Evolutionary conservation across 1,284 basidiomycete genomes (phyloP), one percentile per base, ranked within the genome.

Genomic region (Naganishia liquefaciens): DNA sequence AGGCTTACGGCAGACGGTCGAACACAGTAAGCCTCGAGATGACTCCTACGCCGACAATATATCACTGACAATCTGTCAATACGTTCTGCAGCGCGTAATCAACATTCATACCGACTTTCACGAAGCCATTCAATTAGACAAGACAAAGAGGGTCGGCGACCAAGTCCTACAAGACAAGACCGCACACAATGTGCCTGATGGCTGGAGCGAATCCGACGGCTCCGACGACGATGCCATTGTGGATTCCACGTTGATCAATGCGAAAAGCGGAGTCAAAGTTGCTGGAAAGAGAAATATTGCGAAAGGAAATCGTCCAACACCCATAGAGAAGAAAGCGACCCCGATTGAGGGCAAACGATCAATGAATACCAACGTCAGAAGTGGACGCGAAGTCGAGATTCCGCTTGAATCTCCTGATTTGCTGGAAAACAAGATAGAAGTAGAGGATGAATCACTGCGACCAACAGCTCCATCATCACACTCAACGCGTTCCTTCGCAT

Each of bases 1-100:
- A 70, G 9, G 75, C 75, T 5, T 79, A 79, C 58, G 78, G 77
- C 25, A 69, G 69, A 37, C 74, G 73, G 42, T 53, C 55, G 58
- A 73, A 73, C 64, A 73, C 71, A 5, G 76, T 78, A 52, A 69
- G 75, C 61, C 27, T 27, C 21, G 21, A n/a, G n/a, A n/a, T 19
- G 21, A 23, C 6, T 5, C 21, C 50, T 27, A 13, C 19, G 5
- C 10, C 19, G 28, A 37, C 3, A 25, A 9, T 10, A 2, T 2
- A 25, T 23, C 25, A 43, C 27, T 49, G 11, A 21, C 30, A 53
- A 2, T 53, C 28, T 21, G 15, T 25, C 11, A 28, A 19, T 4
- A 6, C n/a, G 11, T 43, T 4, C 5, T 2, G 21, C 27, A 67
- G 66, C 62, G 62, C 9, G 52, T 67, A 27, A 63, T 67, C 54